A percentile compares a stretch with the other conserved stretches of the same genome.
Conservation (phyloP, 1,284 basidiomycete species). For the Boletus nobilissimus region DNA sequence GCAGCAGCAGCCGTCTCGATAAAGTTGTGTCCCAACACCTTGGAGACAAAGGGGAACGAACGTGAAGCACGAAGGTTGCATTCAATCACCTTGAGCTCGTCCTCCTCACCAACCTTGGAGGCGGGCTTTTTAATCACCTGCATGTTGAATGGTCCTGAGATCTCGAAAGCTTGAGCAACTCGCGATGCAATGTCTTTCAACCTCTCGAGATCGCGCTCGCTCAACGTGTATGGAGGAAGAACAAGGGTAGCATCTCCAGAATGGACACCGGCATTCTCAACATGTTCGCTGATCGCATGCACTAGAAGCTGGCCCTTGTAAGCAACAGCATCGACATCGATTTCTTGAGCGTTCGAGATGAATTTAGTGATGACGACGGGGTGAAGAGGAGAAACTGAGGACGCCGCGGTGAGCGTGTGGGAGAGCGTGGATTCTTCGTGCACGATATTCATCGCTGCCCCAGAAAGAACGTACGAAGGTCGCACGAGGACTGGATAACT, state of each 20-base stretch:
- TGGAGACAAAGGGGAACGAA: constrained; percentile 99
- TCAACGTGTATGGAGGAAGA: constrained; percentile 93
- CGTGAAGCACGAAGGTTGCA: constrained; percentile 98
- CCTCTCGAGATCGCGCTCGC: constrained; percentile 81
- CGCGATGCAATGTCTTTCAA: constrained; percentile 95
- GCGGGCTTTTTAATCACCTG: constrained; percentile 94
- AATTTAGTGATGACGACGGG: constrained; percentile 99
- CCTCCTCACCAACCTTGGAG: constrained; percentile 62
- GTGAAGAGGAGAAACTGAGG: constrained; percentile 95
- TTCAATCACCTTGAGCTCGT: constrained; percentile 96
- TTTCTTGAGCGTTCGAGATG: constrained; percentile 97
- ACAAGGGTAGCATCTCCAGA: constrained; percentile 99
- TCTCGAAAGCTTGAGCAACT: constrained; percentile 94
- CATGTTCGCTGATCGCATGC: constrained; percentile 97
- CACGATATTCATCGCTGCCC: constrained; percentile 99
- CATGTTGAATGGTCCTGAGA: constrained; percentile 99
- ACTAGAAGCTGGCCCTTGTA: constrained; percentile 94
- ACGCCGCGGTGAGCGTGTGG: constrained; percentile 93
- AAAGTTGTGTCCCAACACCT: constrained; percentile 97
- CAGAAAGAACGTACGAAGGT: constrained; percentile 97
- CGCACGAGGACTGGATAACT: constrained; percentile 96
- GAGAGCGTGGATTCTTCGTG: constrained; percentile 91
- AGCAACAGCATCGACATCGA: constrained; percentile 98
- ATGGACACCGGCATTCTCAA: constrained; percentile 99
- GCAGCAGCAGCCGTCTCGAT: constrained; percentile 95